Conservation (phyloP, 1,284 basidiomycete species). For the Spongiforma sp. region DNA sequence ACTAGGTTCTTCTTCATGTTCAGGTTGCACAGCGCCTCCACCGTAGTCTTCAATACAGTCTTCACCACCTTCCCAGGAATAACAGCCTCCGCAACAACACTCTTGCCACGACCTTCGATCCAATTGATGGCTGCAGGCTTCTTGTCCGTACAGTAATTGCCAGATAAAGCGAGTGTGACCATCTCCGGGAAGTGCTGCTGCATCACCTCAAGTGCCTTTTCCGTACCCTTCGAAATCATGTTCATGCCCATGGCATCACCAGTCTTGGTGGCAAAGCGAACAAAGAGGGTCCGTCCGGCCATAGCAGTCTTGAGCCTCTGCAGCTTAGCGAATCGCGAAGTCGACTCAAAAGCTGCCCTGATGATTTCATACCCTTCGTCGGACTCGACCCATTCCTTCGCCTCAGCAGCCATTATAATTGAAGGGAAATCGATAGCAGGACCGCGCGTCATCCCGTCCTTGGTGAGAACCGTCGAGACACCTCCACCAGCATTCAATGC, state of each 20-base stretch:
- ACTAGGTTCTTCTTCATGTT: slow-evolving; percentile 99
- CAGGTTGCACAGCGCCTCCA: slow-evolving; percentile 88
- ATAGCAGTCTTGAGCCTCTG: slow-evolving; percentile 85
- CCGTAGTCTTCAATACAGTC: slow-evolving; percentile 95
- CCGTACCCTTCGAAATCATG: slow-evolving; percentile 97
- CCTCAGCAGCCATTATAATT: slow-evolving; percentile 79
- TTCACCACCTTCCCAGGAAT: slow-evolving; percentile 90
- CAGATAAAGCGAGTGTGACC: slow-evolving; percentile 92
- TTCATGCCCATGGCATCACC: slow-evolving; percentile 99
- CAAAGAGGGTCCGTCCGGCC: slow-evolving; percentile 91
- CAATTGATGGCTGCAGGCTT: slow-evolving; percentile 99
- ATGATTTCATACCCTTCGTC: slow-evolving; percentile 81
- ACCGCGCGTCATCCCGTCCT: slow-evolving; percentile 98
- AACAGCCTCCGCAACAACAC: slow-evolving; percentile 95
- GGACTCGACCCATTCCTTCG: slow-evolving; percentile 90
- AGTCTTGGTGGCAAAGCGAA: slow-evolving; percentile 95
- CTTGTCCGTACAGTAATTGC: slow-evolving; percentile 99
- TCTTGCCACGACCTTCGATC: slow-evolving; percentile 99
- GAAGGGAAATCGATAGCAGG: slow-evolving; percentile 97
- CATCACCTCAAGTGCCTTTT: slow-evolving; percentile 90
- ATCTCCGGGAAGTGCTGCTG: slow-evolving; percentile 89
- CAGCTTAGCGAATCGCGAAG: slow-evolving; percentile 88
- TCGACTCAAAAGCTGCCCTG: slow-evolving; percentile 92
- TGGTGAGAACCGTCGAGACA: slow-evolving; percentile 91
- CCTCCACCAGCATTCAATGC: slow-evolving; percentile 97